Evolutionary conservation across 192 early-diverging fungal genomes (phyloP).

Genomic region (Coemansia aciculifera): DNA sequence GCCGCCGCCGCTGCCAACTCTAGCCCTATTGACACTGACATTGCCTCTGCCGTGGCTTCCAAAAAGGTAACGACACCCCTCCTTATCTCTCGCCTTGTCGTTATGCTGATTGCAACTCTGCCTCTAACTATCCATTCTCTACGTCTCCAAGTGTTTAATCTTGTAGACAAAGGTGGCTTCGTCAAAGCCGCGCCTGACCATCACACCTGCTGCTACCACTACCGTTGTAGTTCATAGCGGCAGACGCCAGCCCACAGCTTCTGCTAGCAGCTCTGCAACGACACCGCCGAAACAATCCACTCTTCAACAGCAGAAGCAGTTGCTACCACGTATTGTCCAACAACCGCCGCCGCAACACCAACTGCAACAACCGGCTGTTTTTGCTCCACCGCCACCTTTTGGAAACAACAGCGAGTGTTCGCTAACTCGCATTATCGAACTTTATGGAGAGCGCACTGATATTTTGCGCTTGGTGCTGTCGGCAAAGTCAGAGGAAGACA

Average conservation of each 20-base stretch:
- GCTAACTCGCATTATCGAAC: slow-evolving; percentile 35
- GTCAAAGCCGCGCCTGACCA: slow-evolving; percentile 1
- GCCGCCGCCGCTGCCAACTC: background rate
- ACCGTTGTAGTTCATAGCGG: background rate
- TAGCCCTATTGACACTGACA: background rate
- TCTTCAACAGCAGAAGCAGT: background rate
- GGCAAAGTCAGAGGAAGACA: slow-evolving; percentile 51
- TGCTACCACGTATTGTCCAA: background rate
- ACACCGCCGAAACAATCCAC: background rate
- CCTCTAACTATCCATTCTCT: background rate
- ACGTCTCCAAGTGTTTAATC: background rate
- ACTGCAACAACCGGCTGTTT: slow-evolving; percentile 6
- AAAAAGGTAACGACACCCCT: background rate
- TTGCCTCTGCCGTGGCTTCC: background rate
- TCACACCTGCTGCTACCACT: background rate
- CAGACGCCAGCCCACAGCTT: slow-evolving; percentile 1
- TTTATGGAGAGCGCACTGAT: slow-evolving; percentile 50
- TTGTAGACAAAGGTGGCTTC: background rate
- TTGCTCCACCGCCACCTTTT: slow-evolving; percentile 20
- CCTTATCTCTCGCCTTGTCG: background rate
- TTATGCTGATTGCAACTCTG: background rate
- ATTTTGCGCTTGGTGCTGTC: slow-evolving; percentile 44
- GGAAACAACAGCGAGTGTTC: slow-evolving; percentile 27
- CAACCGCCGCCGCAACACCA: slow-evolving; percentile 8
- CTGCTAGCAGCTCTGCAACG: background rate